Conservation (phyloP, 805 yeast species). For the Wickerhamiella alocasiicola region DNA sequence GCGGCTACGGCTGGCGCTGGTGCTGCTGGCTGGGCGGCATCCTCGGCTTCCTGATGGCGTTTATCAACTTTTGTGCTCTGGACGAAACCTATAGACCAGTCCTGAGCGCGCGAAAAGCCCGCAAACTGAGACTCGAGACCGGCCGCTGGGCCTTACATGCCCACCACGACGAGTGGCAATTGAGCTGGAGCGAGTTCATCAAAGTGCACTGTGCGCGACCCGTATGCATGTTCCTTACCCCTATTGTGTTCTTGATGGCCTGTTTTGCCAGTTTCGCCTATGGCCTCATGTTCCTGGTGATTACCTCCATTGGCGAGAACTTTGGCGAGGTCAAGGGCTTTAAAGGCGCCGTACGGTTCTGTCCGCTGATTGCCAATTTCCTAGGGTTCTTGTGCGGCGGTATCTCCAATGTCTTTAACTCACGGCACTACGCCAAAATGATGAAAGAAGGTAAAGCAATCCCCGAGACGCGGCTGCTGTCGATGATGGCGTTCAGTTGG, state of each 20-base stretch:
- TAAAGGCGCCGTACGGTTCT: conserved; percentile 25
- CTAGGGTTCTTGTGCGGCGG: conserved; percentile 28
- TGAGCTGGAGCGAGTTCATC: conserved; percentile 55
- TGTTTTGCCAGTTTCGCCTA: conserved; percentile 33
- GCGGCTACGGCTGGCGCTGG: conserved; percentile 46
- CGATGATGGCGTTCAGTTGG: conserved; percentile 38
- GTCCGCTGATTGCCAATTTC: conserved; percentile 28
- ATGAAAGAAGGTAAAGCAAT: neutral
- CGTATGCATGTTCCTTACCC: conserved; percentile 51
- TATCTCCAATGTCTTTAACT: conserved; percentile 21
- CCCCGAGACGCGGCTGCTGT: conserved; percentile 48
- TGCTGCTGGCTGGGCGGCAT: conserved; percentile 41
- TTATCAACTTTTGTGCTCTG: conserved; percentile 29
- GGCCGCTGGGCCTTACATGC: conserved; percentile 78
- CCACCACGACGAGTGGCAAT: conserved; percentile 75
- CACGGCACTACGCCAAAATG: conserved; percentile 21
- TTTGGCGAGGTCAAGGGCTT: conserved; percentile 26
- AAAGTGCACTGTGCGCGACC: conserved; percentile 70
- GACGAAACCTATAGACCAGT: conserved; percentile 31
- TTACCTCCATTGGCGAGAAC: conserved; percentile 32
- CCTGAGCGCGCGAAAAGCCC: conserved; percentile 55
- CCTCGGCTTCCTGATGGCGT: conserved; percentile 26
- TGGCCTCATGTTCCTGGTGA: conserved; percentile 33
- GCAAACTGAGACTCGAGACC: conserved; percentile 54
- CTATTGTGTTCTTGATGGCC: conserved; percentile 32